Conservation (phyloP, 1,284 basidiomycete genomes). For the Ganoderma leucocontextum region DNA sequence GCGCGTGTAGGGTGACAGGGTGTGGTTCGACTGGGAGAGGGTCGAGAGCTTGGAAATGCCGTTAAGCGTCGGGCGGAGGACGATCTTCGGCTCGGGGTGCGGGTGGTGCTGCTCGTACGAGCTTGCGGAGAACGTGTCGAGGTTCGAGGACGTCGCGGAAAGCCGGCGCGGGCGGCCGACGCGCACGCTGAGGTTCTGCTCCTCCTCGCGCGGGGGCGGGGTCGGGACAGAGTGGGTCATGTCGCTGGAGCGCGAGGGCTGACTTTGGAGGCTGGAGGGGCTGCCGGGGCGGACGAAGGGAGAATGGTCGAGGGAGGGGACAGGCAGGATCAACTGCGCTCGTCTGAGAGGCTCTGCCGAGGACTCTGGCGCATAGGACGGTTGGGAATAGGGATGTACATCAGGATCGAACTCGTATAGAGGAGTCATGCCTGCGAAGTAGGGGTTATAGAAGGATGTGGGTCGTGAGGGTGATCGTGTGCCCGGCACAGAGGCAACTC, state of each 20-base stretch:
- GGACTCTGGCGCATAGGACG: conserved; percentile 28
- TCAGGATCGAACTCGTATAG: conserved; percentile 32
- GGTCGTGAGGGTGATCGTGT: conserved; percentile 34
- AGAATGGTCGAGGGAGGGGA: conserved; percentile 42
- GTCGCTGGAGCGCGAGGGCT: conserved; percentile 43
- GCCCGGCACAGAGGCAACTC: conserved; percentile 22
- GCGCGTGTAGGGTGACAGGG: conserved; percentile 89
- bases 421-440: conserved; percentile 40
- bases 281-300: conserved; percentile 39
- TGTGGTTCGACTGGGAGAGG: conserved; percentile 88
- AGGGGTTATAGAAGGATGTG: conserved; percentile 43
- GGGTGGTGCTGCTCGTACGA: conserved; percentile 48
- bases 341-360: conserved; percentile 32
- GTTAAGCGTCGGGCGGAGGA: conserved; percentile 74
- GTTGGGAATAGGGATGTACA: conserved; percentile 23
- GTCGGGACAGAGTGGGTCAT: conserved; percentile 44
- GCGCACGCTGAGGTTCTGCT: conserved; percentile 35
- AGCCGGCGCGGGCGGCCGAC: conserved; percentile 39
- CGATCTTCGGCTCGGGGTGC: conserved; percentile 63
- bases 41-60: conserved; percentile 86
- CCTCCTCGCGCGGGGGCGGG: conserved; percentile 41
- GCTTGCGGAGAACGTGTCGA: conserved; percentile 47
- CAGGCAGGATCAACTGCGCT: conserved; percentile 42
- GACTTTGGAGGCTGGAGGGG: conserved; percentile 42
- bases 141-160: conserved; percentile 48